phyloP scores from a whole-genome alignment of 352 stramenopile genomes.

The Globisporangium irregulare region DNA sequence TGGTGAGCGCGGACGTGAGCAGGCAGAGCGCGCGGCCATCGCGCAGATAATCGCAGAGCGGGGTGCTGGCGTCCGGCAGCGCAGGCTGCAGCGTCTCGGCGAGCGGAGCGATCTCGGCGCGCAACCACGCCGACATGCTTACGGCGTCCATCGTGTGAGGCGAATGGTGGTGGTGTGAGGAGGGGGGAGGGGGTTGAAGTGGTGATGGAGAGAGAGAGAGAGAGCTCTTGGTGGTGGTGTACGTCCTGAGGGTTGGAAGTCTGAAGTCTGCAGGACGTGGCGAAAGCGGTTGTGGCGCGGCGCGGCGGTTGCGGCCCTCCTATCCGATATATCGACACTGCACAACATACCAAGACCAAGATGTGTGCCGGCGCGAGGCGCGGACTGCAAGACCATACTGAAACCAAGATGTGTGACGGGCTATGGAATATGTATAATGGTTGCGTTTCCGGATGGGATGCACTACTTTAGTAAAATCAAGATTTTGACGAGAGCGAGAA shows the following conservation, averaged over 20 bases:
- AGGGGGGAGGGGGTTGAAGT: background rate
- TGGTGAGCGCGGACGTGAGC: conserved; percentile 45
- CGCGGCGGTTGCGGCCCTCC: too few relatives aligned
- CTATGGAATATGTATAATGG: too few relatives aligned
- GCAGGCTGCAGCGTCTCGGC: conserved; percentile 30
- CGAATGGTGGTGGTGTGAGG: background rate
- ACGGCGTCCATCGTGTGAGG: conserved; percentile 10
- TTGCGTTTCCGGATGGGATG: too few relatives aligned
- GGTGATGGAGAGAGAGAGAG: background rate
- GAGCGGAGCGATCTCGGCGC: conserved; percentile 42
- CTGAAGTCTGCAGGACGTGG: conserved; percentile 1
- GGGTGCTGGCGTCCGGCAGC: conserved; percentile 24
- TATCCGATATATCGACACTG: too few relatives aligned
- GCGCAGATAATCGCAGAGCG: conserved; percentile 67
- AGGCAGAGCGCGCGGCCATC: conserved; percentile 76
- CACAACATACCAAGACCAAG: too few relatives aligned
- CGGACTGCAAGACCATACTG: too few relatives aligned
- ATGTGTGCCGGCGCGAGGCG: too few relatives aligned
- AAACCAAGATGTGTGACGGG: too few relatives aligned
- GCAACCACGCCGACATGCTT: conserved; percentile 51
- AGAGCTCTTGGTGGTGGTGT: background rate
- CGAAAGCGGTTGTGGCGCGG: conserved; percentile 9
- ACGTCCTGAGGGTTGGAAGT: background rate
- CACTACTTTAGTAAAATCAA: too few relatives aligned
- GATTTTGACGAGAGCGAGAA: too few relatives aligned